phyloP scores from a whole-genome alignment of 2,329 filamentous ascomycete genomes.

The Purpureocillium lavendulum region DNA sequence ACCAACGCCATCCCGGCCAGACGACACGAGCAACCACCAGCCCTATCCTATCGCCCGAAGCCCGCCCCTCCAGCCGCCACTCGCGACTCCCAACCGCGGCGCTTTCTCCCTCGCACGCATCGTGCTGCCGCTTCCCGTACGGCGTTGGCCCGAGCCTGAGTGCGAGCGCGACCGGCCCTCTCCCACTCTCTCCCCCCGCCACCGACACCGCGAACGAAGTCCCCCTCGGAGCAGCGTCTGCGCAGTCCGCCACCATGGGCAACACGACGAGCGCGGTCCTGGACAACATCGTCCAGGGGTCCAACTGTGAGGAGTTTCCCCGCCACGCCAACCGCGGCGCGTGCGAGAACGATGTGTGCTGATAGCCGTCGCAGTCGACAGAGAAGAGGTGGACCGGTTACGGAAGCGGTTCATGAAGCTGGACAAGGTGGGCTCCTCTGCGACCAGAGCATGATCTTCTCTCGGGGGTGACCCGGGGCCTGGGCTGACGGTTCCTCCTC shows the following conservation, averaged over 20 bases:
- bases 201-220: too few relatives aligned
- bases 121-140: too few relatives aligned
- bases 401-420: constrained; percentile 99
- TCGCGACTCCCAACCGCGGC: too few relatives aligned
- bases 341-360: constrained; percentile 4
- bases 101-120: too few relatives aligned
- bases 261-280: constrained; percentile 68
- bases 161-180: too few relatives aligned
- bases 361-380: constrained; percentile 59
- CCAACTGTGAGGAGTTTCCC: constrained; percentile 65
- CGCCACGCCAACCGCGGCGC: constrained; percentile 1
- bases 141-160: too few relatives aligned
- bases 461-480: not conserved
- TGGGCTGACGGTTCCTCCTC: constrained; percentile 3
- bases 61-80: too few relatives aligned
- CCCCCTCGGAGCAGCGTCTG: not conserved
- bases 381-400: constrained; percentile 91
- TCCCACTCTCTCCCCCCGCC: too few relatives aligned
- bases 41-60: too few relatives aligned
- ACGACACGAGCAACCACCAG: too few relatives aligned
- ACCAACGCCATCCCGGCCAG: too few relatives aligned
- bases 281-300: constrained; percentile 92
- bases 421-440: constrained; percentile 62
- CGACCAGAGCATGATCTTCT: not conserved
- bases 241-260: constrained; percentile 40